These are phyloP conservation scores for Schrenkiella parvula DNA, from an alignment of 345 rosid species.

Conservation along the genomic window DNA sequence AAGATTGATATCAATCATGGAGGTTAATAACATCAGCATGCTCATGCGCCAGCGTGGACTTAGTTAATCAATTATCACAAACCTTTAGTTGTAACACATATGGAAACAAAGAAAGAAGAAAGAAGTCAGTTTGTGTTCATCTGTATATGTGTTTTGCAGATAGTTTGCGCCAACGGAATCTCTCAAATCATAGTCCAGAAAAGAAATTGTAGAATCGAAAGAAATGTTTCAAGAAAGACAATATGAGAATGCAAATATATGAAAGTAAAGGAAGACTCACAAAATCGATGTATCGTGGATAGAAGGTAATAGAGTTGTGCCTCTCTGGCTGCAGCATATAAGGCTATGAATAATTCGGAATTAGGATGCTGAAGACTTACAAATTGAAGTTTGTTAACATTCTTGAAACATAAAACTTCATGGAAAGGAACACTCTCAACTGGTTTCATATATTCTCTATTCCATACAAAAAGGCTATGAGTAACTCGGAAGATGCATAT, in stretches of 20 bases:
- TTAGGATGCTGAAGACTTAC: slow-evolving; percentile 47
- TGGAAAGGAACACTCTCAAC: slow-evolving; percentile 63
- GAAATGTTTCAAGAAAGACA: background rate
- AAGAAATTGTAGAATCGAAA: background rate
- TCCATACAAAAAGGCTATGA: slow-evolving; percentile 12
- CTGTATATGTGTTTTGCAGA: slow-evolving; percentile 4
- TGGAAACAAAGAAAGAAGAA: slow-evolving; percentile 14
- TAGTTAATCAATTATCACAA: slow-evolving; percentile 17
- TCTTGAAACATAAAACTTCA: slow-evolving; percentile 76
- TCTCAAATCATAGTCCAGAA: background rate
- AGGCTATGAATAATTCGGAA: slow-evolving; percentile 6
- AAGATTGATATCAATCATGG: slow-evolving; percentile 91
- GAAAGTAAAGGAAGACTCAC: slow-evolving; percentile 43
- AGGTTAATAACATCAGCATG: slow-evolving; percentile 87
- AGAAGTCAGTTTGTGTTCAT: background rate
- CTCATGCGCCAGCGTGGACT: slow-evolving; percentile 80
- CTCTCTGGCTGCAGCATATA: slow-evolving; percentile 56
- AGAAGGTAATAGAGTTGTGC: slow-evolving; percentile 47
- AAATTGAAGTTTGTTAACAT: slow-evolving; percentile 61
- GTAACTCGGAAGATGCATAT: background rate
- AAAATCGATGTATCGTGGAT: slow-evolving; percentile 87
- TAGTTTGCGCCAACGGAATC: background rate
- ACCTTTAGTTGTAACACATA: slow-evolving; percentile 1
- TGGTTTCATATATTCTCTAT: slow-evolving; percentile 76
- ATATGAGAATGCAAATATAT: background rate